Evolutionary conservation across 139 green algal genomes (phyloP).

Genomic region (Chlamydomonas schloesseri): DNA sequence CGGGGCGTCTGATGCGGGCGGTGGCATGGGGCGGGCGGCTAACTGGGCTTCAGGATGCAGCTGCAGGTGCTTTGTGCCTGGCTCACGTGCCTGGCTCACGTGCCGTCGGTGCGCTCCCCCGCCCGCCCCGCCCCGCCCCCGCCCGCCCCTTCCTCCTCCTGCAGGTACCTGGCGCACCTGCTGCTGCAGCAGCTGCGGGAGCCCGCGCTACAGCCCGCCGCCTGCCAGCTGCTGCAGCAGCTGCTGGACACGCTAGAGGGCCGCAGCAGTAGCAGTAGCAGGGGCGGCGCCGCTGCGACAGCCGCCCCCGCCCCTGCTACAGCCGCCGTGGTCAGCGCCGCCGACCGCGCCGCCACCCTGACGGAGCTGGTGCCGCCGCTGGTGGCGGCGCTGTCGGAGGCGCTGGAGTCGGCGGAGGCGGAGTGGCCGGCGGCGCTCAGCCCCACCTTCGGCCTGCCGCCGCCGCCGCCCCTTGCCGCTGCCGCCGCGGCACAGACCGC

Average conservation of each 20-base stretch:
- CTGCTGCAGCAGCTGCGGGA: conserved; percentile 44
- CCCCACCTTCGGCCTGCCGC: background rate
- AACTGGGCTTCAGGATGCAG: too few relatives aligned
- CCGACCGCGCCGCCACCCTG: background rate
- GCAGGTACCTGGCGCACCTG: conserved; percentile 51
- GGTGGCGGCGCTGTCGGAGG: conserved; percentile 15
- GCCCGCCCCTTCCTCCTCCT: too few relatives aligned
- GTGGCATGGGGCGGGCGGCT: too few relatives aligned
- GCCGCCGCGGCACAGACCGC: background rate
- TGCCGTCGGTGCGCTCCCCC: too few relatives aligned
- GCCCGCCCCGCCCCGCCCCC: too few relatives aligned
- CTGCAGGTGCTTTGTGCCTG: too few relatives aligned
- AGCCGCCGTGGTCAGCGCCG: background rate
- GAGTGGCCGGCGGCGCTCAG: background rate
- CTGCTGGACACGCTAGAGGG: background rate
- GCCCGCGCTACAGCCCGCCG: background rate
- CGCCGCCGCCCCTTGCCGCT: background rate
- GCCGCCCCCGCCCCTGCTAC: background rate
- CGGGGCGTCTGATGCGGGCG: too few relatives aligned
- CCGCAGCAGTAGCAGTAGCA: too few relatives aligned
- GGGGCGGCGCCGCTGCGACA: too few relatives aligned
- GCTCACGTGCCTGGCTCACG: too few relatives aligned
- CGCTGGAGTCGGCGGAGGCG: background rate
- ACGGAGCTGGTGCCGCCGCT: conserved; percentile 24
- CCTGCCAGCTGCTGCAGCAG: conserved; percentile 10